phyloP scores from a whole-genome alignment of 805 yeast genomes.

The Schizosaccharomyces osmophilus region DNA sequence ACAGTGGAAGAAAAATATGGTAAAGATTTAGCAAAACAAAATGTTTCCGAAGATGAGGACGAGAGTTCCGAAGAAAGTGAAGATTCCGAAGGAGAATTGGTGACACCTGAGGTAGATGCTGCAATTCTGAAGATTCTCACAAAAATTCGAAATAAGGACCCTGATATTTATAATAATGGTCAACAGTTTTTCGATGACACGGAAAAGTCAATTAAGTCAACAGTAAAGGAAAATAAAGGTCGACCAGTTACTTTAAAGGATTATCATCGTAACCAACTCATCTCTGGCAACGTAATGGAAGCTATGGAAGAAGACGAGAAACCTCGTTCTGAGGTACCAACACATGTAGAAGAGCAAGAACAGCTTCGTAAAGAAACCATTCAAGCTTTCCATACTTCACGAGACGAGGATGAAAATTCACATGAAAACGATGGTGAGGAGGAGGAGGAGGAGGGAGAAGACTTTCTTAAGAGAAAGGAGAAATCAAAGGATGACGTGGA shows the following conservation, averaged over 20 bases:
- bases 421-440: conserved; percentile 22
- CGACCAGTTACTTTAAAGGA: conserved; percentile 79
- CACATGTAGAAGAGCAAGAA: conserved; percentile 49
- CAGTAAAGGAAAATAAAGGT: conserved; percentile 11
- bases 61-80: conserved; percentile 38
- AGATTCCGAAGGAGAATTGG: conserved; percentile 72
- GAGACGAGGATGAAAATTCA: background rate
- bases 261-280: conserved; percentile 62
- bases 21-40: conserved; percentile 10
- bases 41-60: conserved; percentile 14
- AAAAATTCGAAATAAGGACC: conserved; percentile 46
- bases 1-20: conserved; percentile 11
- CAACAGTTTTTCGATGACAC: conserved; percentile 29
- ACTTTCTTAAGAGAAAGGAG: conserved; percentile 30
- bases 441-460: conserved; percentile 19
- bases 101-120: conserved; percentile 63
- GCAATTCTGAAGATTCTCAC: conserved; percentile 50
- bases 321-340: conserved; percentile 29
- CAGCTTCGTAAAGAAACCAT: conserved; percentile 56
- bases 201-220: conserved; percentile 10
- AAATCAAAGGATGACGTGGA: conserved; percentile 19
- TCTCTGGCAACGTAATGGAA: conserved; percentile 24
- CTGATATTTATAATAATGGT: conserved; percentile 36
- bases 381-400: conserved; percentile 37
- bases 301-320: conserved; percentile 28